A percentile compares a stretch with the other conserved stretches of the same genome.
These are phyloP conservation scores for Talaromyces albobiverticillius DNA, from an alignment of 2,329 filamentous ascomycete genomes.

Conservation along the genomic window DNA sequence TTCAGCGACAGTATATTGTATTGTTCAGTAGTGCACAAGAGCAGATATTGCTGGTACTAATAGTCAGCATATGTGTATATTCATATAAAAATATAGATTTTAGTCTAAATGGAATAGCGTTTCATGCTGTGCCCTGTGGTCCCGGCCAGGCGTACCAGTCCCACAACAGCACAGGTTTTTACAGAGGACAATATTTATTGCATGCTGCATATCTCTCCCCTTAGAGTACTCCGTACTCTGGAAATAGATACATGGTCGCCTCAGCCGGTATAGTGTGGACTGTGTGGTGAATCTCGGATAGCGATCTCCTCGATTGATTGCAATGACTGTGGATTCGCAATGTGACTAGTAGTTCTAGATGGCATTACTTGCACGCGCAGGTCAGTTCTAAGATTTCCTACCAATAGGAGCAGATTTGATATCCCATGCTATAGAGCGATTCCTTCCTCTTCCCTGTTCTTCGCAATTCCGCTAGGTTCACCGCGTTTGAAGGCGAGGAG, in stretches of 20 bases:
- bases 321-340: neutral
- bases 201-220: neutral
- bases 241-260: neutral
- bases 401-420: neutral
- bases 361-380: neutral
- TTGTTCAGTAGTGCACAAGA: neutral
- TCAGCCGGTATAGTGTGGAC: neutral
- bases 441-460: neutral
- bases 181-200: neutral
- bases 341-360: neutral
- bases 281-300: neutral
- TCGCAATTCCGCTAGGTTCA: constrained; percentile 1
- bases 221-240: neutral
- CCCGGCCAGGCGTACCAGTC: neutral
- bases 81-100: neutral
- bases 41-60: neutral
- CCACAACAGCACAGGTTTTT: constrained; percentile 5
- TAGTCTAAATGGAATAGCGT: neutral
- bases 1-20: neutral
- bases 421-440: neutral
- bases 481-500: constrained; percentile 6
- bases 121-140: neutral
- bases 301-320: neutral
- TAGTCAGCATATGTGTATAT: neutral
- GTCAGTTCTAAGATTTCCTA: neutral